phyloP scores from a whole-genome alignment of 495 filamentous ascomycete species.

The Terfezia boudieri region DNA sequence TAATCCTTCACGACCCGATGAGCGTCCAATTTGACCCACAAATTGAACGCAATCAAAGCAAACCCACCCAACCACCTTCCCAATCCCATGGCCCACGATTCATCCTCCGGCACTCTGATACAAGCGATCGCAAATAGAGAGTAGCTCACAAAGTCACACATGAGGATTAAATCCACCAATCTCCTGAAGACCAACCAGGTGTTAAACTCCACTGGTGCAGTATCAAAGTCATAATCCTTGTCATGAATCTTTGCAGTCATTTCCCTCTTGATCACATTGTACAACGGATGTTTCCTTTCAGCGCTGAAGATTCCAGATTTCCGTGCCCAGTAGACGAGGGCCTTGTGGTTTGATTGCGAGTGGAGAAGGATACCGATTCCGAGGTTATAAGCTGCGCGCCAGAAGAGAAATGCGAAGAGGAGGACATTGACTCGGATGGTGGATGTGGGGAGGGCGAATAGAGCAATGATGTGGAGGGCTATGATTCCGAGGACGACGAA shows the following conservation, averaged over 20 bases:
- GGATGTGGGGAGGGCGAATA: constrained; percentile 43
- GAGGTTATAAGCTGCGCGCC: constrained; percentile 75
- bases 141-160: constrained; percentile 97
- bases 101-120: constrained; percentile 45
- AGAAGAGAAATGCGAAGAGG: constrained; percentile 67
- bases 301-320: constrained; percentile 59
- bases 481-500: constrained; percentile 60
- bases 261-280: constrained; percentile 62
- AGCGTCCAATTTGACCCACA: constrained; percentile 97
- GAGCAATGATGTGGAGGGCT: constrained; percentile 42
- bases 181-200: constrained; percentile 93
- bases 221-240: constrained; percentile 73
- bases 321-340: constrained; percentile 70
- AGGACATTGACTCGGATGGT: constrained; percentile 48
- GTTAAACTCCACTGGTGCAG: constrained; percentile 92
- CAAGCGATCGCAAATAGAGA: constrained; percentile 87
- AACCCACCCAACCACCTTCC: constrained; percentile 67
- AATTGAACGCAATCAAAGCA: constrained; percentile 71
- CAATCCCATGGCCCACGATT: constrained; percentile 42
- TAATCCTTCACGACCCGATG: constrained; percentile 98
- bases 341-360: constrained; percentile 70
- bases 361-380: constrained; percentile 82
- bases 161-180: constrained; percentile 83
- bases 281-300: constrained; percentile 55
- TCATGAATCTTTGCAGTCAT: constrained; percentile 82